A percentile compares a stretch with the other conserved stretches of the same genome.
These are phyloP conservation scores for Hypoxylon crocopeplum DNA, from an alignment of 495 filamentous ascomycete species.

Conservation along the genomic window DNA sequence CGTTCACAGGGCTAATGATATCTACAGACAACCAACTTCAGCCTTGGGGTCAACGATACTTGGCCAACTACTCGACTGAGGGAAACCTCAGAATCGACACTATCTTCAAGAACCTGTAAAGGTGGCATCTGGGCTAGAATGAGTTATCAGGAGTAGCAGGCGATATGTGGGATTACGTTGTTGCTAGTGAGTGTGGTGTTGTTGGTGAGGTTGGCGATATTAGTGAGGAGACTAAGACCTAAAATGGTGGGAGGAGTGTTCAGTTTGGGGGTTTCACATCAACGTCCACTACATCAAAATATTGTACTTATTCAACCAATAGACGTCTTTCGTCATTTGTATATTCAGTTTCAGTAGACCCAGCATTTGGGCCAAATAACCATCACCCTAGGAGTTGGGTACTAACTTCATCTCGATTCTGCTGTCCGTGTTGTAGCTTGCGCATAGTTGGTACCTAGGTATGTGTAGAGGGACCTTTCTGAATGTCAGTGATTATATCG, in stretches of 20 bases:
- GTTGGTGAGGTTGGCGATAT: not conserved
- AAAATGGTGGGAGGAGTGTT: not conserved
- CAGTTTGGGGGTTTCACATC: not conserved
- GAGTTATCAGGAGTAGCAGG: not conserved
- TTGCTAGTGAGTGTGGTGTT: not conserved
- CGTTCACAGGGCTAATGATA: conserved; percentile 18
- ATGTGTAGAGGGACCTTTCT: too few relatives aligned
- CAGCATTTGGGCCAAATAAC: too few relatives aligned
- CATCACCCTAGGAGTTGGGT: too few relatives aligned
- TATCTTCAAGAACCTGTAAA: conserved; percentile 29
- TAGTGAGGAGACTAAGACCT: not conserved
- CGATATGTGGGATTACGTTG: not conserved
- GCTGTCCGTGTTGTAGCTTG: too few relatives aligned
- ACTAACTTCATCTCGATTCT: too few relatives aligned
- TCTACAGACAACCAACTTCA: conserved; percentile 28
- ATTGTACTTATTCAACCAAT: too few relatives aligned
- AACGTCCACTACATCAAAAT: not conserved
- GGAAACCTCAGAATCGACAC: conserved; percentile 32
- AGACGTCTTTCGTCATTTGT: too few relatives aligned
- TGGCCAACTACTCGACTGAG: conserved; percentile 18
- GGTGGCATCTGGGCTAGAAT: not conserved
- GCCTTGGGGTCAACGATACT: conserved; percentile 34
- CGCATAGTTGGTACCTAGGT: too few relatives aligned
- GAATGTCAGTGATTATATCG: too few relatives aligned
- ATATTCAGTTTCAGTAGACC: too few relatives aligned